These are phyloP conservation scores for Paraleonurus japonicus DNA, from an alignment of 257 asterid species.

Conservation along the genomic window DNA sequence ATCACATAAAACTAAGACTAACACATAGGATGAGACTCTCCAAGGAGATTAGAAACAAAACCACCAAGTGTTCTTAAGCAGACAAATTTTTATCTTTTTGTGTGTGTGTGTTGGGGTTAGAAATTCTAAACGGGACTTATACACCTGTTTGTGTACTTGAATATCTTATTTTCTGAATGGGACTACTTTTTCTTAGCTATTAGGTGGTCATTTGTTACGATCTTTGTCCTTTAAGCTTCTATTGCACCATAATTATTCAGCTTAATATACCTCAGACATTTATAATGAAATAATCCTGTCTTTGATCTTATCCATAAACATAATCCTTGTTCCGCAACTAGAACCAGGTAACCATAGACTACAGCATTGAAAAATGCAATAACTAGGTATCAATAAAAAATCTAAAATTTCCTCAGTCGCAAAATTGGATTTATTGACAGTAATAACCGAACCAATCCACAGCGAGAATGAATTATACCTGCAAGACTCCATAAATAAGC, in stretches of 20 bases:
- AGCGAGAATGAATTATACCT: constrained; percentile 43
- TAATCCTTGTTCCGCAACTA: background rate
- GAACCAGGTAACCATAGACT: background rate
- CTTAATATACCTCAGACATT: background rate
- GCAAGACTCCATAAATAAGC: constrained; percentile 81
- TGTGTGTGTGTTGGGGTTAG: background rate
- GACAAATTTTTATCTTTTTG: too few species aligned
- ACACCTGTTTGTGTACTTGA: background rate
- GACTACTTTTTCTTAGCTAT: background rate
- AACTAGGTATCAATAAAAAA: background rate
- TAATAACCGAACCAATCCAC: background rate
- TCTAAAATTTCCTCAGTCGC: background rate
- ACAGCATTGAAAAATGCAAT: background rate
- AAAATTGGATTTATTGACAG: background rate
- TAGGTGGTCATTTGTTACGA: background rate
- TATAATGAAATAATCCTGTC: background rate
- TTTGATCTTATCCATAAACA: background rate
- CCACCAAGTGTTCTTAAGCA: too few species aligned
- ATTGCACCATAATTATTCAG: background rate
- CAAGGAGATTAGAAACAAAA: background rate
- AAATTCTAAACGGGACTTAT: background rate
- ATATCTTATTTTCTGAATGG: background rate
- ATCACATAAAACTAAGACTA: background rate
- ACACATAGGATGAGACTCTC: background rate
- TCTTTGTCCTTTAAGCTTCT: background rate